Percentiles rank a stretch among this genome's conserved stretches.
Conservation (phyloP, 1,284 basidiomycete genomes). For the Trametes sp. region DNA sequence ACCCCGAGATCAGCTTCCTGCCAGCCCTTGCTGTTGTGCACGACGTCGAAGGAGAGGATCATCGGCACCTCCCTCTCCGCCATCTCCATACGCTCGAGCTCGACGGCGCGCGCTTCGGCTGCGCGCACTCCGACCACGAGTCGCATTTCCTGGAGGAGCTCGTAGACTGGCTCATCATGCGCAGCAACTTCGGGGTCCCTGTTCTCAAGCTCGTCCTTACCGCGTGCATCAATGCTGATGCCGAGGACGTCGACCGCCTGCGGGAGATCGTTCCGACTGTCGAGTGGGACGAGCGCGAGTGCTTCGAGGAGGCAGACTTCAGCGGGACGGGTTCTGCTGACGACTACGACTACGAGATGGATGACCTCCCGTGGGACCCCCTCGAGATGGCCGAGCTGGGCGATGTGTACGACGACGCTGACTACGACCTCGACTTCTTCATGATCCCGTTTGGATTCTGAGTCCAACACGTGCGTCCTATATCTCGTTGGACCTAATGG, state of each 20-base stretch:
- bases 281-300: slow-evolving; percentile 13
- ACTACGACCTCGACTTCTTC: slow-evolving; percentile 10
- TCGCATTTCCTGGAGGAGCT: slow-evolving; percentile 9
- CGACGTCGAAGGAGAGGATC: background rate
- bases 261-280: slow-evolving; percentile 18
- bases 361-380: no score
- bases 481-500: no score
- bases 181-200: slow-evolving; percentile 15
- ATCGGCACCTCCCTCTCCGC: background rate
- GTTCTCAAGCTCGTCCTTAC: slow-evolving; percentile 9
- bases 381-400: background rate
- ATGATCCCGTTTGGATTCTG: slow-evolving; percentile 14
- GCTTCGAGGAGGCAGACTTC: background rate
- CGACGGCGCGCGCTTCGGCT: slow-evolving; percentile 10
- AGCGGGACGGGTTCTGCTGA: background rate
- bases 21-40: background rate
- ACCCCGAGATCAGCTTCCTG: slow-evolving; percentile 2
- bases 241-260: slow-evolving; percentile 8
- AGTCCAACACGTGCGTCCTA: background rate
- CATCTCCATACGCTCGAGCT: slow-evolving; percentile 15
- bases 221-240: slow-evolving; percentile 6
- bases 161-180: slow-evolving; percentile 15
- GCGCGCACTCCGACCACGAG: slow-evolving; percentile 11
- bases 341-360: no score
- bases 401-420: background rate